Base-by-base conservation (phyloP, 2,329 filamentous ascomycete genomes). In the Diplodia seriata region DNA sequence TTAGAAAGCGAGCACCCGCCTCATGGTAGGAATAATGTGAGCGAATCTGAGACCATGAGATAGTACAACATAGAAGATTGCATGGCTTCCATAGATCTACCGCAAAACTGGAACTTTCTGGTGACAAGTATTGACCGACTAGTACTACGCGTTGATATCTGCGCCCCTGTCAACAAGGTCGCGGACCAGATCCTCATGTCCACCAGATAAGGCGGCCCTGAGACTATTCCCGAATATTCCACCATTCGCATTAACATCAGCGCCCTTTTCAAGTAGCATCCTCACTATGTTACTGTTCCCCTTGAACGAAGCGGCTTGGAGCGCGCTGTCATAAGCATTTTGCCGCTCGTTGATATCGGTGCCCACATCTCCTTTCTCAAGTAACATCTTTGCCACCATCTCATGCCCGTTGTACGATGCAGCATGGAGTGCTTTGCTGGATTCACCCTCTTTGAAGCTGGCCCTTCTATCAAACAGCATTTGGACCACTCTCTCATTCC, bases 151-250 rank as follows among this genome's bases (percentile, higher is more conserved):
- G 31, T 54, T 59, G 29, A 59, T 38, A 23, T 59, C 20, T 5
- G 57, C 57, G 23, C 57, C 57, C 23, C 20, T 62, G 7, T 62
- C 57, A 15, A 49, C 4, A 6, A 62, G 31, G 1, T 43, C 14
- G 33, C 36, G 36, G 29, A 49, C 36, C 29, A 62, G 23, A 7
- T 49, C 36, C n/a, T 23, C 57, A 33, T 62, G 57, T 15, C 57
- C 57, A 15, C 36, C 57, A 43, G 36, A 62, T 18, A 38, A 62
- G 9, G 57, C 57, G 3, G 57, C 57, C 31, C 43, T 15, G n/a
- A 62, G 57, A 43, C 26, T 38, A 15, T 43, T 62, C 2, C 57
- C 57, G 18, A 36, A 62, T 5, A 36, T 38, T 14, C 57, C 57
- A 15, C 36, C 57, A 11, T 62, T 2, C 9, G 57, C 57, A 43